Evolutionary conservation across 768 basidiomycete species (phyloP).

Genomic region (Chalciporus piperatus): DNA sequence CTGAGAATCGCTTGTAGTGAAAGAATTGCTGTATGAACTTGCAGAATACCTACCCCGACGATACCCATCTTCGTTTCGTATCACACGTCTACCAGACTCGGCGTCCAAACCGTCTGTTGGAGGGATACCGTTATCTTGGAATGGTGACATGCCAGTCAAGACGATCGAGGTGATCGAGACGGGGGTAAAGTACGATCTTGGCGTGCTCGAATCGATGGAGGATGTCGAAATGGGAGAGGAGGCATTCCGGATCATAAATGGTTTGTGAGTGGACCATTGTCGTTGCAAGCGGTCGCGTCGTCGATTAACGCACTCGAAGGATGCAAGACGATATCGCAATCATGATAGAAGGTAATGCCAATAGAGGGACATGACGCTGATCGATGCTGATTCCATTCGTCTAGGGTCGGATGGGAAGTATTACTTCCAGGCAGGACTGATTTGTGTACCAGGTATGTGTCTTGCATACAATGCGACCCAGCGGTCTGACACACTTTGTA

Average conservation of each 20-base stretch:
- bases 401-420: conserved; percentile 65
- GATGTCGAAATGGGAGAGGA: conserved; percentile 40
- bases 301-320: conserved; percentile 25
- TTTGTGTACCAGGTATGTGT: conserved; percentile 59
- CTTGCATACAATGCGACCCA: background rate
- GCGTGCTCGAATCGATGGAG: conserved; percentile 27
- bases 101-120: conserved; percentile 17
- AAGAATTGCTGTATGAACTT: conserved; percentile 68
- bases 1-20: conserved; percentile 36
- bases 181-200: conserved; percentile 50
- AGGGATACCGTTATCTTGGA: conserved; percentile 36
- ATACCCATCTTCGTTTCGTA: conserved; percentile 58
- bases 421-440: conserved; percentile 74
- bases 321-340: conserved; percentile 58
- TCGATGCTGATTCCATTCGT: background rate
- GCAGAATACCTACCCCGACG: conserved; percentile 65
- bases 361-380: background rate
- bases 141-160: conserved; percentile 48
- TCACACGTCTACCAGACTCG: conserved; percentile 37
- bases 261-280: conserved; percentile 45
- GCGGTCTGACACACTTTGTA: conserved; percentile 17
- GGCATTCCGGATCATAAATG: conserved; percentile 60
- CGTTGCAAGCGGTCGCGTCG: background rate
- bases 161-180: conserved; percentile 53
- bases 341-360: conserved; percentile 53